Base-by-base conservation (phyloP, 164 flowering plant species). In the Sedum album region DNA sequence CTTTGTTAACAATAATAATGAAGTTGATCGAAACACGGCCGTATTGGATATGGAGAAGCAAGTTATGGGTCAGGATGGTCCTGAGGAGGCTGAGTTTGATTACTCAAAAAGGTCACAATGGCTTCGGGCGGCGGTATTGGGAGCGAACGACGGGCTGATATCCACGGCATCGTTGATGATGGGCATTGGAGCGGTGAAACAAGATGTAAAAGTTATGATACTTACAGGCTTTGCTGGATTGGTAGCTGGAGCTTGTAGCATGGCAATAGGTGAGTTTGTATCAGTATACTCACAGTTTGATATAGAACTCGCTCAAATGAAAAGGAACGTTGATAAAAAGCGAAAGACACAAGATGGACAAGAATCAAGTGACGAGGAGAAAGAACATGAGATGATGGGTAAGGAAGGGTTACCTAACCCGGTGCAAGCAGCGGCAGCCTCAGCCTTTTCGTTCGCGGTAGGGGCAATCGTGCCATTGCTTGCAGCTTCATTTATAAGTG, bases 381-480 rank as follows among this genome's bases (percentile, higher is more conserved):
- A 9, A 0, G 61, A 36, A 7, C 66, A 42, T 1, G 74, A 60
- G 25, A 38, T n/a, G n/a, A n/a, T 38, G 7, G 72, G 75, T 48
- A 48, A 57, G 26, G 84, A 83, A 66, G 49, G 60, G 11, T 61
- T 80, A 70, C 84, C 88, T n/a, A n/a, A n/a, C n/a, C n/a, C n/a
- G n/a, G n/a, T n/a, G n/a, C n/a, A n/a, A n/a, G n/a, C n/a, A n/a
- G 87, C 87, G 0, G 82, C 88, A 21, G 88, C 85, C 33, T 74
- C 82, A 1, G 81, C 88, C 0, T 84, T 82, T 53, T 77, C 87
- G 4, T 60, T 76, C 6, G 87, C 85, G 8, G 85, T 85, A 10
- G 66, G 33, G n/a, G n/a, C n/a, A n/a, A n/a, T n/a, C n/a, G n/a
- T n/a, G n/a, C n/a, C n/a, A n/a, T n/a, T n/a, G n/a, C 46, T 84